Percentiles rank a stretch among this genome's conserved stretches.
phyloP scores from a whole-genome alignment of 148 eudicot genomes.

The Cornus controversa region DNA sequence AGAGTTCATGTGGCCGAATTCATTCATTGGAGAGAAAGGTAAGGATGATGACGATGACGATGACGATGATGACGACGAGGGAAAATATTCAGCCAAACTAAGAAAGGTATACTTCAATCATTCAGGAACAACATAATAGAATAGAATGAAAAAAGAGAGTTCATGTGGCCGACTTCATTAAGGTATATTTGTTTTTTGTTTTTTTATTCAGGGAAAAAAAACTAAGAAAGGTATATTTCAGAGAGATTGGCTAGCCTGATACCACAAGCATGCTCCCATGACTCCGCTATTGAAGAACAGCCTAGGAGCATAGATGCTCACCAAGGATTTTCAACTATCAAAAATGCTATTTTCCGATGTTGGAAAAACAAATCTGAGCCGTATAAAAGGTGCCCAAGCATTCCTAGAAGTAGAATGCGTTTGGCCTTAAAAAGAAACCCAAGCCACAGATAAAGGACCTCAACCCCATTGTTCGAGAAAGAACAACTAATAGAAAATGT shows the following conservation, averaged over 20 bases:
- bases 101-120: background rate
- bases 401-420: background rate
- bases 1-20: no score
- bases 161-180: no score
- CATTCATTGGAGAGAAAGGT: no score
- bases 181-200: no score
- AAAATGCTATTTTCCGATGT: background rate
- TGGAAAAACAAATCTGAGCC: background rate
- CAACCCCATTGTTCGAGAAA: background rate
- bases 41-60: no score
- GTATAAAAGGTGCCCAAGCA: background rate
- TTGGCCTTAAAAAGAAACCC: background rate
- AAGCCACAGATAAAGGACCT: background rate
- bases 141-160: no score
- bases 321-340: background rate
- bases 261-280: background rate
- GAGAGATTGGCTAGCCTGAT: background rate
- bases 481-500: background rate
- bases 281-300: background rate
- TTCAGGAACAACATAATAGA: no score
- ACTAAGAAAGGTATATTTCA: background rate
- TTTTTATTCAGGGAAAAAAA: no score
- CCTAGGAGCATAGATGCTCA: background rate
- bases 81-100: background rate
- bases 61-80: no score